Conservation (phyloP, 2,329 filamentous ascomycete genomes). For the Ascochyta rabiei region DNA sequence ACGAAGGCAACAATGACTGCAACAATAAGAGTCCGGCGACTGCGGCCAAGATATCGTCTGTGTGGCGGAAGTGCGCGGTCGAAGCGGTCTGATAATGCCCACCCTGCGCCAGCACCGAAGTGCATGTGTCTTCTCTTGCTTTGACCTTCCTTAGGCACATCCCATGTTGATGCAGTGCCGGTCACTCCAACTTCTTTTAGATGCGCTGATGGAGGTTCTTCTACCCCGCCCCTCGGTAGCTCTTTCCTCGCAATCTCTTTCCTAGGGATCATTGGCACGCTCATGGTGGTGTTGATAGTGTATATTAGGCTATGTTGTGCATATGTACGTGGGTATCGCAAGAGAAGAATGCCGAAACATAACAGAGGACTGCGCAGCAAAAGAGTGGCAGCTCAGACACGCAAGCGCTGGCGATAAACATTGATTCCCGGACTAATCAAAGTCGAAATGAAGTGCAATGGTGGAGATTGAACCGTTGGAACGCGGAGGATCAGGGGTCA, state of each 20-base stretch:
- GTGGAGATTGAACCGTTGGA: slow-evolving; percentile 21
- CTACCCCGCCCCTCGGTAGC: neutral
- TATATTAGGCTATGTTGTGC: slow-evolving; percentile 11
- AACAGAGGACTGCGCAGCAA: slow-evolving; percentile 9
- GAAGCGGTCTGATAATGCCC: slow-evolving; percentile 40
- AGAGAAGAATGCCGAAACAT: slow-evolving; percentile 19
- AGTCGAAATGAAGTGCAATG: slow-evolving; percentile 8
- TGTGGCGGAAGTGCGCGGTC: slow-evolving; percentile 48
- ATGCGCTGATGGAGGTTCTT: slow-evolving; percentile 28
- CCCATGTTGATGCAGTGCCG: slow-evolving; percentile 9
- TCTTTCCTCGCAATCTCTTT: slow-evolving; percentile 23
- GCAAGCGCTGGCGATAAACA: slow-evolving; percentile 11
- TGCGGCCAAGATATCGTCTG: slow-evolving; percentile 48
- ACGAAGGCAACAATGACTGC: slow-evolving; percentile 40
- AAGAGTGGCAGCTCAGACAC: neutral
- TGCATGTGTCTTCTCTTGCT: slow-evolving; percentile 2
- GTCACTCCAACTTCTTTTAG: slow-evolving; percentile 17
- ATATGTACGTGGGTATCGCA: slow-evolving; percentile 19
- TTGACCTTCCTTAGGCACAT: slow-evolving; percentile 1
- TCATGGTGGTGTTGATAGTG: slow-evolving; percentile 24
- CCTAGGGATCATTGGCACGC: slow-evolving; percentile 21
- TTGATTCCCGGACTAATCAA: neutral
- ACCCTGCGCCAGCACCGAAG: slow-evolving; percentile 24
- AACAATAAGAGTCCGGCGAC: slow-evolving; percentile 48
- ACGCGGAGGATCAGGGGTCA: slow-evolving; percentile 17